Base-by-base conservation (phyloP, 1,284 basidiomycete genomes). In the Melampsora americana region DNA sequence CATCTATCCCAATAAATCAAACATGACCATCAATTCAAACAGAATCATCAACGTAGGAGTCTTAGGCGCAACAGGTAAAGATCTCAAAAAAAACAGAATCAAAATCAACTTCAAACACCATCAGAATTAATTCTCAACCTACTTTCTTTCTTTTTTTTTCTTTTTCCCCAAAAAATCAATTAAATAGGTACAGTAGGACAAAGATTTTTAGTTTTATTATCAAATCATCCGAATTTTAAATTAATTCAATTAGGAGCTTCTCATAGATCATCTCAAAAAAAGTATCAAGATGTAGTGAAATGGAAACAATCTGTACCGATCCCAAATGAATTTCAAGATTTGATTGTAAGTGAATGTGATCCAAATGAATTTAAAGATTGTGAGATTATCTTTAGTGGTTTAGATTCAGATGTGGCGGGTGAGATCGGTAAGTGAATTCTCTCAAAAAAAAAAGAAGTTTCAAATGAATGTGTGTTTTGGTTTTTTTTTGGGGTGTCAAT, bases 341-440 rank as follows among this genome's bases (percentile, higher is more conserved):
- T 93, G 84, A 81, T 90, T 75, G 90, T 99, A 1, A 83, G 87
- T 74, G 89, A 91, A 79, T 99, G 96, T 85, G 85, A 85, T 74
- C 89, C 93, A 9, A 86, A 90, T 77, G 84, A 89, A 76, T 98
- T 98, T 82, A 83, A 83, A 60, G 90, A 92, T 30, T 99, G 95
- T 82, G 87, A 88, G 11, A 86, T 99, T 77, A 88, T 99, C 61
- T 99, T 99, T 84, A 96, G 93, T 0, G 96, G 96, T 16, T 85
- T 99, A 77, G 95, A 99, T 84, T 89, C 91, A 60, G 93, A 95
- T 81, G 94, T 91, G 30, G 95, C 96, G 35, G 93, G 94, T 18
- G 92, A 95, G 16, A 94, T 98, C 82, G 94, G 94, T 93, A 80
- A 81, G 89, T 85, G 48, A 20, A 16, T 12, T 56, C 39, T 56